A percentile compares a stretch with the other conserved stretches of the same genome.
phyloP scores from a whole-genome alignment of 1,284 basidiomycete genomes.

The Mycena citricolor region DNA sequence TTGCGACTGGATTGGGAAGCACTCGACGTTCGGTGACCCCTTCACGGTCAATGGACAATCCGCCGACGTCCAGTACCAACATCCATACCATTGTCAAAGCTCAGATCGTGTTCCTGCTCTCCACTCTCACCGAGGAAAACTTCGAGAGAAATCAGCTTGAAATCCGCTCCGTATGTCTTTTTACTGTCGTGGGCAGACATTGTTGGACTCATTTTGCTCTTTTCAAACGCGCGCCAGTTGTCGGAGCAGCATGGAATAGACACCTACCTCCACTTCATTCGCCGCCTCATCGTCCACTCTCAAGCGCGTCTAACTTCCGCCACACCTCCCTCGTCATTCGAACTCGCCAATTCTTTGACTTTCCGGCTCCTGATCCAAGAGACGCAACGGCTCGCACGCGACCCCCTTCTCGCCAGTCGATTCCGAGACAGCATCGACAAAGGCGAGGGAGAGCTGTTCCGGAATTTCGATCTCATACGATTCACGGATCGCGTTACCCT shows the following conservation, averaged over 20 bases:
- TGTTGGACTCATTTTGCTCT: conserved; percentile 19
- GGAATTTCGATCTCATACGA: conserved; percentile 75
- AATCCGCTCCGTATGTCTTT: conserved; percentile 79
- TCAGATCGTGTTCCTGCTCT: conserved; percentile 91
- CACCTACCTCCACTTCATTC: conserved; percentile 94
- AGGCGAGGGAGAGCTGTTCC: conserved; percentile 77
- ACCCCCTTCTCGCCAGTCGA: conserved; percentile 82
- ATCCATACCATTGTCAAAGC: conserved; percentile 80
- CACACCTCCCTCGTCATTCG: conserved; percentile 59
- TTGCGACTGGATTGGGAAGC: conserved; percentile 17
- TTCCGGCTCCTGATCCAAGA: conserved; percentile 86
- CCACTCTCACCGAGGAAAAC: conserved; percentile 92
- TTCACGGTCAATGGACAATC: conserved; percentile 71
- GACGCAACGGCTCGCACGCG: conserved; percentile 80
- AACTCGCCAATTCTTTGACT: conserved; percentile 70
- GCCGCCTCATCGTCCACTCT: conserved; percentile 87
- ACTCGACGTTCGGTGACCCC: conserved; percentile 73
- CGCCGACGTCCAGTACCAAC: conserved; percentile 48
- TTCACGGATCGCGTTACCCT: conserved; percentile 78
- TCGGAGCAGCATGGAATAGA: conserved; percentile 93
- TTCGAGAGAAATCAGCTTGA: conserved; percentile 89
- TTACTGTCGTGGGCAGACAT: conserved; percentile 15
- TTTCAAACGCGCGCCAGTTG: conserved; percentile 53
- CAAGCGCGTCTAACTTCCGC: conserved; percentile 63
- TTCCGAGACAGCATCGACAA: conserved; percentile 86